Conservation (phyloP, 257 asterid genomes). For the Striga asiatica region DNA sequence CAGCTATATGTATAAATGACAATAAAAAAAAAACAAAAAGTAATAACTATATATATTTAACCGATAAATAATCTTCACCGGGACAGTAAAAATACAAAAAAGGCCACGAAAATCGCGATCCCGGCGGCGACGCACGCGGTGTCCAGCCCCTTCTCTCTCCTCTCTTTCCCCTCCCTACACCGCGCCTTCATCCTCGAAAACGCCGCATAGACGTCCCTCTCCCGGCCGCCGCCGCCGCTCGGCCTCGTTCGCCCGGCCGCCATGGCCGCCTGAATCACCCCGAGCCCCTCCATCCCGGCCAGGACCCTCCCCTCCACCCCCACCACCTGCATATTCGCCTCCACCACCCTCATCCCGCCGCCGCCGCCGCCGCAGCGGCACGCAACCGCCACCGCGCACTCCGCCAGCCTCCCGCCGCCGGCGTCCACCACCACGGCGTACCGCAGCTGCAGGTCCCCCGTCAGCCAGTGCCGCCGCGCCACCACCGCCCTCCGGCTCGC, state of each 20-base stretch:
- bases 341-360: conserved; percentile 47
- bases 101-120: conserved; percentile 28
- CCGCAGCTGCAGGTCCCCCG: conserved; percentile 33
- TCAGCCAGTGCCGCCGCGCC: conserved; percentile 43
- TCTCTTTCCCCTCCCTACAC: conserved; percentile 30
- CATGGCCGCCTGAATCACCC: conserved; percentile 32
- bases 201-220: conserved; percentile 29
- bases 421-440: conserved; percentile 31
- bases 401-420: conserved; percentile 24
- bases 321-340: conserved; percentile 55
- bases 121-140: conserved; percentile 30
- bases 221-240: conserved; percentile 21
- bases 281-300: conserved; percentile 43
- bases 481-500: conserved; percentile 47
- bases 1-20: no score
- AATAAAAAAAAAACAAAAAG: no score
- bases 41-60: no score
- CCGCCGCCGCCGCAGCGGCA: conserved; percentile 39
- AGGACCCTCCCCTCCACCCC: conserved; percentile 42
- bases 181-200: conserved; percentile 27
- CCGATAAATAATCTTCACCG: no score
- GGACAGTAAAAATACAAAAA: conserved; percentile 14
- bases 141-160: conserved; percentile 37
- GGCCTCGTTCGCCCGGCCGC: conserved; percentile 33
- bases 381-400: conserved; percentile 35